Evolutionary conservation across 2,329 filamentous ascomycete genomes (phyloP).

Genomic region (Pyricularia pennisetigena): DNA sequence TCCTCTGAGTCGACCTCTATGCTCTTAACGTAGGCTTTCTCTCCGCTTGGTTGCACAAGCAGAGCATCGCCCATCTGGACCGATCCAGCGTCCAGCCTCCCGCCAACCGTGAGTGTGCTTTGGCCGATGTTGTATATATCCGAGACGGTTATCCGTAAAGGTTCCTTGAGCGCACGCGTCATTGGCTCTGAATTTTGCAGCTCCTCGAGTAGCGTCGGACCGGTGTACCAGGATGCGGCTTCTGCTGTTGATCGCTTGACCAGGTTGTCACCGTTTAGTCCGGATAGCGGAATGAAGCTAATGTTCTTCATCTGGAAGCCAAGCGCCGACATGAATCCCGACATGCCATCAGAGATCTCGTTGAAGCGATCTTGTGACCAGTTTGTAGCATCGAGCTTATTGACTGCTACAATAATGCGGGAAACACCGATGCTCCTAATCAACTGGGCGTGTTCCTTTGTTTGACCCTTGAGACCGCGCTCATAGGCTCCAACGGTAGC

Average conservation of each 20-base stretch:
- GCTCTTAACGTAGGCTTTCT: conserved; percentile 72
- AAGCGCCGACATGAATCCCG: conserved; percentile 70
- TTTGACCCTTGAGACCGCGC: conserved; percentile 86
- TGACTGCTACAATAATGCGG: conserved; percentile 79
- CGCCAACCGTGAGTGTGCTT: conserved; percentile 76
- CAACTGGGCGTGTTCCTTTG: conserved; percentile 83
- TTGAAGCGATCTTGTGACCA: conserved; percentile 81
- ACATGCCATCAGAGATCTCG: conserved; percentile 76
- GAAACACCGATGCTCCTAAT: conserved; percentile 87
- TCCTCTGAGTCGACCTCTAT: conserved; percentile 66
- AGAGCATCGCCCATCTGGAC: conserved; percentile 78
- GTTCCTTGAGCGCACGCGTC: conserved; percentile 61
- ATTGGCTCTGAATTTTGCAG: conserved; percentile 75
- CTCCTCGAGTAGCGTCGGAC: conserved; percentile 70
- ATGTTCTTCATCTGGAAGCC: conserved; percentile 77
- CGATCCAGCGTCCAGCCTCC: conserved; percentile 75
- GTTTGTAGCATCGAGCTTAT: conserved; percentile 81
- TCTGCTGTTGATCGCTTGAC: conserved; percentile 44
- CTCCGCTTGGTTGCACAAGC: conserved; percentile 68
- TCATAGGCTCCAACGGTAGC: conserved; percentile 87
- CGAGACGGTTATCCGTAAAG: conserved; percentile 75
- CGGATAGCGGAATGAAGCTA: conserved; percentile 81
- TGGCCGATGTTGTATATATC: conserved; percentile 79
- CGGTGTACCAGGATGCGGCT: conserved; percentile 67
- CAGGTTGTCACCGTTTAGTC: conserved; percentile 82